Base-by-base conservation (phyloP, 352 stramenopile genomes). In the Phytopythium chamaehyphon region DNA sequence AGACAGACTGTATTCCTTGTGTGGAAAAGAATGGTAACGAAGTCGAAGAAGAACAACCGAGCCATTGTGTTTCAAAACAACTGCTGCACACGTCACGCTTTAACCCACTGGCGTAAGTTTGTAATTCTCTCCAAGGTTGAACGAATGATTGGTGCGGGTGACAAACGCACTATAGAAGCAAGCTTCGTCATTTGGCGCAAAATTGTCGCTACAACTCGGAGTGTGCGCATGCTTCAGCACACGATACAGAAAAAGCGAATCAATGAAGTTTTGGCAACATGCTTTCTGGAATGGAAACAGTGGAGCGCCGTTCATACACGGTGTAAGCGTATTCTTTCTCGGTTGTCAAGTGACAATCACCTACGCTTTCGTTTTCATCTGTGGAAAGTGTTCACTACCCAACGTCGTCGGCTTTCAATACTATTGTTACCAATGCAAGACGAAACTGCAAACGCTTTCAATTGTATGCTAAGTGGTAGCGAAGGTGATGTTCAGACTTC, bases 141-240 rank as follows among this genome's bases (percentile, higher is more conserved):
- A 53, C 54, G 56, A 0, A 81, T 89, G 73, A 61, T 86, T 4
- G 61, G 66, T 3, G 50, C 60, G 2, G 65, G 61, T 47, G 21
- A 54, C 38, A 47, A 55, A 18, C 69, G 72, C 3, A 24, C 46
- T 0, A 10, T 66, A 0, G 72, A 78, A 33, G 8, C 11, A 0
- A 48, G 36, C 26, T 81, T 89, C 11, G 31, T 86, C 8, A 55
- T 31, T 0, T 89, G 77, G 77, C 59, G 73, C 1, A 85, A 80
- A 16, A 28, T 46, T 3, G 50, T 74, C 0, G 24, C 19, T 3
- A 51, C 62, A 3, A 57, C 44, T 10, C 61, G 64, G 1, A 53
- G 21, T 12, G 64, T 76, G 12, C 64, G 59, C 15, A 31, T 19
- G 0, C 65, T 84, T 12, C 40, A 55, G 42, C 39, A 26, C 19